Evolutionary conservation across 2,329 filamentous ascomycete species (phyloP), one percentile per base, ranked within the genome.

Genomic region (Blastomyces parvus): DNA sequence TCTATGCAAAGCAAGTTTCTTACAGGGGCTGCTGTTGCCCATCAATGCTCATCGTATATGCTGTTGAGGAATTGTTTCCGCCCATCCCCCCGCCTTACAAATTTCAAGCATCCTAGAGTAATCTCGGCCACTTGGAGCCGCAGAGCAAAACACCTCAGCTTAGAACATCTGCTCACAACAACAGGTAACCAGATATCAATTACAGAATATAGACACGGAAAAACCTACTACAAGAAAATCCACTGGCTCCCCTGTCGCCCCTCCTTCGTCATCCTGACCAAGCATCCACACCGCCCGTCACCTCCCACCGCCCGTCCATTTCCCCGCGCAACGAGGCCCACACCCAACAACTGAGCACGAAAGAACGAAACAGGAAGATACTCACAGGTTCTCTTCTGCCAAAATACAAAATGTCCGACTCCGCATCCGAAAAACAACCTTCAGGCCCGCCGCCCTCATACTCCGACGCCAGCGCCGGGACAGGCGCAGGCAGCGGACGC

Each of bases 401-500:
- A 48, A 30, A n/a, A 46, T 11, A 7, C 1, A 58, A 40, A 58
- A 44, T 59, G 57, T 2, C 57, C 14, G 57, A 59, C 40, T n/a
- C 40, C 6, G 48, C 46, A 46, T 46, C 57, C 9, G 17, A 63
- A 67, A 62, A 55, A 64, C 61, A 22, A 13, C 56, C 46, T 22
- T n/a, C 27, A 19, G 22, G 53, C 25, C 27, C 13, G 0, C 25
- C 57, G 2, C 40, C 57, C 6, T 36, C 57, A 9, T 30, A 55
- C 56, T 11, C 14, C 53, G 44, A 40, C 36, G 36, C 62, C 56
- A 42, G 30, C 14, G 58, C 67, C 33, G 30, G 66, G 25, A 25
- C 64, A 64, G 70, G 72, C 60, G 69, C 73, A 44, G 44, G 33
- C 66, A 65, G 36, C 44, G 42, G 36, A 57, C 50, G 62, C 56